A percentile compares a stretch with the other conserved stretches of the same genome.
Conservation (phyloP, 768 basidiomycete species). For the Harrya chromipes region DNA sequence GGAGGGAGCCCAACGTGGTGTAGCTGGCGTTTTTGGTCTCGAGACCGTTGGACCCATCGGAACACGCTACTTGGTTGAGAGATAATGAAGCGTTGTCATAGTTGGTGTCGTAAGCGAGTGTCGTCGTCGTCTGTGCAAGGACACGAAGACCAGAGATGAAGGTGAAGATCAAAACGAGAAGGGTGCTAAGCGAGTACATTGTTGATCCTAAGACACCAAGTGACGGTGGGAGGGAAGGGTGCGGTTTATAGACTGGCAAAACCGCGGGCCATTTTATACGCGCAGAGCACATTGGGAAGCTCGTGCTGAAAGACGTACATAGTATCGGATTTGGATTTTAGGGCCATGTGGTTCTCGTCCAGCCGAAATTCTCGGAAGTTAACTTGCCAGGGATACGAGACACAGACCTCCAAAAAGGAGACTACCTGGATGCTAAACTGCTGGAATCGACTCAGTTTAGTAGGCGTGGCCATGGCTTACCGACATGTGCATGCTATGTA, state of each 20-base stretch:
- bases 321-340: not conserved
- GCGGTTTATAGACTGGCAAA: not conserved
- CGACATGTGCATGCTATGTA: no score
- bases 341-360: not conserved
- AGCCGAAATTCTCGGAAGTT: not conserved
- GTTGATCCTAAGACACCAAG: not conserved
- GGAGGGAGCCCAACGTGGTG: slow-evolving; percentile 37
- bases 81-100: slow-evolving; percentile 33
- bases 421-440: no score
- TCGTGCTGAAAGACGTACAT: not conserved
- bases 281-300: not conserved
- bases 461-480: not conserved
- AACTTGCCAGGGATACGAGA: not conserved
- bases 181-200: slow-evolving; percentile 26
- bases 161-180: slow-evolving; percentile 14
- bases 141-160: slow-evolving; percentile 15
- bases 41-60: slow-evolving; percentile 37
- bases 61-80: slow-evolving; percentile 36
- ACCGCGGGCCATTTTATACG: slow-evolving; percentile 19
- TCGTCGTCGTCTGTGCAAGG: slow-evolving; percentile 19
- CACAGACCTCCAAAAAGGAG: not conserved
- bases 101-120: slow-evolving; percentile 36
- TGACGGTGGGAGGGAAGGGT: not conserved
- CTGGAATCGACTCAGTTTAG: not conserved
- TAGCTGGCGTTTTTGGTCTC: slow-evolving; percentile 25